Percentiles rank a stretch among this genome's conserved stretches.
Conservation (phyloP, 2,329 filamentous ascomycete genomes). For the Coniochaeta hoffmannii region DNA sequence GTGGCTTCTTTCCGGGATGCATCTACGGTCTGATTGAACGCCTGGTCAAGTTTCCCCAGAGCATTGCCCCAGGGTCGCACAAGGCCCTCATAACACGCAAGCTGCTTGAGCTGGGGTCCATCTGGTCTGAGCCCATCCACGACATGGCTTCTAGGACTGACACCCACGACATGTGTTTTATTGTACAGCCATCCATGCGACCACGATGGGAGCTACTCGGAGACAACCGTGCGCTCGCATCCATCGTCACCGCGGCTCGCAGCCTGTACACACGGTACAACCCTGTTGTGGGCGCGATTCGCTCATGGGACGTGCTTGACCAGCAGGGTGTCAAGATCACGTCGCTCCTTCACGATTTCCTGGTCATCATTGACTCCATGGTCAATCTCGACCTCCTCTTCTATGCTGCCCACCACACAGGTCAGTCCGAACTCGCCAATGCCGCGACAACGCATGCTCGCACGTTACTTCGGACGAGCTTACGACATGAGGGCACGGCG, state of each 20-base stretch:
- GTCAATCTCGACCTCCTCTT: conserved; percentile 30
- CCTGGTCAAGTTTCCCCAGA: conserved; percentile 21
- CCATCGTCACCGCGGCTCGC: conserved; percentile 34
- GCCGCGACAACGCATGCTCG: conserved; percentile 30
- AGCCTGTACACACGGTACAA: conserved; percentile 35
- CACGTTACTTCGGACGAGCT: conserved; percentile 29
- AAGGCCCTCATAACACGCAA: conserved; percentile 12
- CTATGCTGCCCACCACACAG: conserved; percentile 24
- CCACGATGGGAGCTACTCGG: conserved; percentile 38
- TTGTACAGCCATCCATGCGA: conserved; percentile 40
- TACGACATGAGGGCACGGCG: conserved; percentile 26
- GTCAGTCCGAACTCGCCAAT: conserved; percentile 16
- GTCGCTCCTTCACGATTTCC: conserved; percentile 24
- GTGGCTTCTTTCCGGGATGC: conserved; percentile 30
- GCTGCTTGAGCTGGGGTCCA: conserved; percentile 17
- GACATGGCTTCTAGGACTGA: conserved; percentile 31
- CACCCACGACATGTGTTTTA: conserved; percentile 48
- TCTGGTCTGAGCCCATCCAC: conserved; percentile 29
- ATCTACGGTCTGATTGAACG: conserved; percentile 27
- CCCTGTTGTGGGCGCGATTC: conserved; percentile 33
- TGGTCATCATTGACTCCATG: conserved; percentile 36
- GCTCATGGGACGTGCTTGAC: conserved; percentile 36
- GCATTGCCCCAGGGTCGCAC: conserved; percentile 6
- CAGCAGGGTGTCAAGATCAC: conserved; percentile 22
- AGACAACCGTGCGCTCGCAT: conserved; percentile 27